Evolutionary conservation across 139 green algal genomes (phyloP), one percentile per base, ranked within the genome.

Genomic region (Astrephomene gubernaculifera): DNA sequence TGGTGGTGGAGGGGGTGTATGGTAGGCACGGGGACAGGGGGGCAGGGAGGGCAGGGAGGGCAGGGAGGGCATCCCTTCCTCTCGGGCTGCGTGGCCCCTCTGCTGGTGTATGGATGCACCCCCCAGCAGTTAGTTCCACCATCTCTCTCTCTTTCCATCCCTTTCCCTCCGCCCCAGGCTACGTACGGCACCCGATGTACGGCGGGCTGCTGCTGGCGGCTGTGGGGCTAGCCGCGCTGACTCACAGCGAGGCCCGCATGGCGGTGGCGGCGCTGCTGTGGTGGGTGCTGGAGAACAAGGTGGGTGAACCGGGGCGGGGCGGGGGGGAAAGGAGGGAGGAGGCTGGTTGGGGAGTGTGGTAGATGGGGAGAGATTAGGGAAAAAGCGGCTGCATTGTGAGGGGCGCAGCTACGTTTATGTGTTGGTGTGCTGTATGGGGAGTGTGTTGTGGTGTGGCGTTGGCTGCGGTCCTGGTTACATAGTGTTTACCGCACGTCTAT

Each of bases 131-230:
- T n/a, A 10, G 35, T 72, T 7, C 35, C 8, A 9, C 57, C 38
- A 45, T 4, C 33, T 24, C 68, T 35, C 38, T 22, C 17, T 2
- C 33, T 54, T 54, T 17, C 38, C 68, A 2, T 39, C 53, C 38
- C 33, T 21, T 35, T 49, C 35, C 35, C 35, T 31, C 65, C 33
- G 33, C 68, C 39, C 27, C 70, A 76, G 70, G 22, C 44, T 87
- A 89, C 35, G 82, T 76, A 22, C 89, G 89, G 24, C 89, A 93
- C 78, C 89, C 89, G 19, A 90, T 92, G 71, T 94, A 94, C 73
- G 84, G 80, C 60, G 90, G 90, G 8, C 76, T 94, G 54, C 22
- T 92, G 39, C 79, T 94, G 71, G 87, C 69, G 1, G 60, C 75
- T 0, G 27, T 86, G 39, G 90, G 90, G 2, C 49, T 92, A 33